These are phyloP conservation scores for Citrus sinensis DNA, from an alignment of 345 rosid genomes.

Conservation along the genomic window DVS_A1.0 CM039162.1:27873501-27874000, in stretches of 20 bases:
- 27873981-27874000: no score
- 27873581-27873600: neutral
- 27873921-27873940: no score
- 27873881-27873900: neutral
- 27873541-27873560: neutral
- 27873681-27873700: neutral
- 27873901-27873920: no score
- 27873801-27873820: neutral
- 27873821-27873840: neutral
- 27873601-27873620: rapidly evolving
- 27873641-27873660: neutral
- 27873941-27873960: no score
- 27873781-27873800: neutral
- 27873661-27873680: neutral
- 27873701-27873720: neutral
- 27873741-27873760: neutral
- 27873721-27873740: neutral
- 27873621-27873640: neutral
- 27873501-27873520: slow-evolving; percentile 16
- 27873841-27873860: neutral
- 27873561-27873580: neutral
- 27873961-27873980: no score
- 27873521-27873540: slow-evolving; percentile 12
- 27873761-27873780: neutral
- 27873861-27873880: neutral